A percentile compares a stretch with the other conserved stretches of the same genome.
Conservation (phyloP, 257 asterid genomes). For the Nicotiana knightiana region DNA sequence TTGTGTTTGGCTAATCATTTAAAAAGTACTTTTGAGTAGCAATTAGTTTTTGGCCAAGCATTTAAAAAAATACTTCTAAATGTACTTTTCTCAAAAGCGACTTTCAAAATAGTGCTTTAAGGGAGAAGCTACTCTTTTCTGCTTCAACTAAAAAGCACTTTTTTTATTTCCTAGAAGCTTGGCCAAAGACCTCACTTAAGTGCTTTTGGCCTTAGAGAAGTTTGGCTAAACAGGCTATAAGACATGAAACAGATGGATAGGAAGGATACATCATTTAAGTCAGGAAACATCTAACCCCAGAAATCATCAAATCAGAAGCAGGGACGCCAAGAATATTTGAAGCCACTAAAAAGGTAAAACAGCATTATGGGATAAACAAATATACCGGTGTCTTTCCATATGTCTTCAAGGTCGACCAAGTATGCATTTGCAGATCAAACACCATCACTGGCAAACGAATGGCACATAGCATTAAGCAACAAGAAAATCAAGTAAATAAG, state of each 20-base stretch:
- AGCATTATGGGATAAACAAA: slow-evolving; percentile 11
- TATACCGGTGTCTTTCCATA: slow-evolving; percentile 93
- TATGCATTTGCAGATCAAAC: slow-evolving; percentile 73
- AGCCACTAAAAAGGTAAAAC: background rate
- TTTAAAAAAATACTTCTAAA: no score
- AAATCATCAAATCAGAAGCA: slow-evolving; percentile 1
- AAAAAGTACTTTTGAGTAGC: no score
- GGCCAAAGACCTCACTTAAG: no score
- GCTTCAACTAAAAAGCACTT: no score
- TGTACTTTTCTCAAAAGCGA: no score
- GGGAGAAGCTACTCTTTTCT: no score
- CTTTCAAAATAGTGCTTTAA: no score
- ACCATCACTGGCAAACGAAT: slow-evolving; percentile 65
- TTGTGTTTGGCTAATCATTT: no score
- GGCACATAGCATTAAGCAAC: slow-evolving; percentile 18
- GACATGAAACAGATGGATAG: background rate
- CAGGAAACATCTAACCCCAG: background rate
- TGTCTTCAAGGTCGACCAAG: slow-evolving; percentile 92
- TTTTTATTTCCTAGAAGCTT: no score
- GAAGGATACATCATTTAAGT: background rate
- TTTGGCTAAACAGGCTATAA: no score
- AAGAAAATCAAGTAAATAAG: slow-evolving; percentile 1
- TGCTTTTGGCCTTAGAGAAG: no score
- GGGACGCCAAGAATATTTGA: background rate
- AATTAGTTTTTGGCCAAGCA: no score